phyloP scores from a whole-genome alignment of 805 yeast genomes.

The Candida cerambycidarum region DNA sequence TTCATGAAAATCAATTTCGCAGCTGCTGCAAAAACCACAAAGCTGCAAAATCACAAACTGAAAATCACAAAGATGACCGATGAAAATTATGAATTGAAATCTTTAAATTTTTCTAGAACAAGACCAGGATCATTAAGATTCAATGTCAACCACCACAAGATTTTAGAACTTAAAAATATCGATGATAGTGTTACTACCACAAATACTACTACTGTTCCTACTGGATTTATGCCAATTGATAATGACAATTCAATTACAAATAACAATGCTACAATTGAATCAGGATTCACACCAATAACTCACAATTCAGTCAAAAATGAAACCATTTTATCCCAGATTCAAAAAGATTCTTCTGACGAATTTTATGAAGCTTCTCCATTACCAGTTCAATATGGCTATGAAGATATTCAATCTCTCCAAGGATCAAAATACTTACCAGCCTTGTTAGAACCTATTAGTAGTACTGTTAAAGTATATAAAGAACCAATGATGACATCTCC shows the following conservation, averaged over 20 bases:
- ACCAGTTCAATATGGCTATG: slow-evolving; percentile 5
- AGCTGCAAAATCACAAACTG: slow-evolving; percentile 1
- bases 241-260: not conserved
- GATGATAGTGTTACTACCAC: not conserved
- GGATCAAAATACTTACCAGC: not conserved
- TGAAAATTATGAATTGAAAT: slow-evolving; percentile 10
- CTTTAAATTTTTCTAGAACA: not conserved
- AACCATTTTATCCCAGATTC: not conserved
- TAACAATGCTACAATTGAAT: slow-evolving; percentile 2
- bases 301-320: not conserved
- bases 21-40: slow-evolving; percentile 5
- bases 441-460: not conserved
- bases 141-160: slow-evolving; percentile 1
- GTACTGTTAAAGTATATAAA: slow-evolving; percentile 4
- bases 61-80: slow-evolving; percentile 4
- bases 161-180: not conserved
- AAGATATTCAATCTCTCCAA: slow-evolving; percentile 7
- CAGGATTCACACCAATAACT: slow-evolving; percentile 1
- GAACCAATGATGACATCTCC: slow-evolving; percentile 16
- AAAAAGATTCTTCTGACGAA: slow-evolving; percentile 3
- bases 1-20: not conserved
- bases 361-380: slow-evolving; percentile 11
- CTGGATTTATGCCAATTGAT: not conserved
- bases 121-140: slow-evolving; percentile 8
- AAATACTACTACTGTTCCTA: not conserved